These are phyloP conservation scores for Hirschioporus abietinus DNA, from an alignment of 768 basidiomycete genomes.

Conservation along the genomic window DNA sequence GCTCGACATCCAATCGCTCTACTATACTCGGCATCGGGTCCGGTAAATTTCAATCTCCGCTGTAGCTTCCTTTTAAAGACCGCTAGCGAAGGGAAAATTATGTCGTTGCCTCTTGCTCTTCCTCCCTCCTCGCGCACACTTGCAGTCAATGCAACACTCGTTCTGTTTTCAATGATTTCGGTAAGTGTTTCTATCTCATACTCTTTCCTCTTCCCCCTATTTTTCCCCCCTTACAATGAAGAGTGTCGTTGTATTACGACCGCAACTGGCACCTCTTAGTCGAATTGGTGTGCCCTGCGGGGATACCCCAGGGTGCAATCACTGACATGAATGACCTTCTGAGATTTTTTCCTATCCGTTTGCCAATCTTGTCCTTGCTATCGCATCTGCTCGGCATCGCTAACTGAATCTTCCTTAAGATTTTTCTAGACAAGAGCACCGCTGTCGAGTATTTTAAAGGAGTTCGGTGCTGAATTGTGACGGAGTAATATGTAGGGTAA, in stretches of 20 bases:
- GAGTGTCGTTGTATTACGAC: constrained; percentile 5
- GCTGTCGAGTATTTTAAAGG: too few species aligned
- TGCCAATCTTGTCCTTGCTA: background rate
- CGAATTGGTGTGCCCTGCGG: background rate
- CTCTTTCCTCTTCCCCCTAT: background rate
- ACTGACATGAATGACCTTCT: constrained; percentile 7
- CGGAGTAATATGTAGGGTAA: too few species aligned
- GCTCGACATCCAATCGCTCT: background rate
- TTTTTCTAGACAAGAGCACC: too few species aligned
- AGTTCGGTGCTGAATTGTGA: too few species aligned
- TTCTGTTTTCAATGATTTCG: background rate
- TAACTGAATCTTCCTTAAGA: too few species aligned
- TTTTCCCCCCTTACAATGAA: background rate
- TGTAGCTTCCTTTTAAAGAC: background rate
- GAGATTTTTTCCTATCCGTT: background rate
- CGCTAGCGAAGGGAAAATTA: background rate
- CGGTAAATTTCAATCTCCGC: background rate
- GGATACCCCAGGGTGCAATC: background rate
- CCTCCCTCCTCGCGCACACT: background rate
- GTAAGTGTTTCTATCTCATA: background rate
- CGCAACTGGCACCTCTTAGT: constrained; percentile 6
- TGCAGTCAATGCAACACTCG: background rate
- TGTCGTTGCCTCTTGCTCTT: background rate
- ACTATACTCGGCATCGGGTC: background rate
- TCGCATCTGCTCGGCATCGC: background rate